phyloP scores from a whole-genome alignment of 108 stramenopile species.

The Aurantiochytrium sp. region DNA sequence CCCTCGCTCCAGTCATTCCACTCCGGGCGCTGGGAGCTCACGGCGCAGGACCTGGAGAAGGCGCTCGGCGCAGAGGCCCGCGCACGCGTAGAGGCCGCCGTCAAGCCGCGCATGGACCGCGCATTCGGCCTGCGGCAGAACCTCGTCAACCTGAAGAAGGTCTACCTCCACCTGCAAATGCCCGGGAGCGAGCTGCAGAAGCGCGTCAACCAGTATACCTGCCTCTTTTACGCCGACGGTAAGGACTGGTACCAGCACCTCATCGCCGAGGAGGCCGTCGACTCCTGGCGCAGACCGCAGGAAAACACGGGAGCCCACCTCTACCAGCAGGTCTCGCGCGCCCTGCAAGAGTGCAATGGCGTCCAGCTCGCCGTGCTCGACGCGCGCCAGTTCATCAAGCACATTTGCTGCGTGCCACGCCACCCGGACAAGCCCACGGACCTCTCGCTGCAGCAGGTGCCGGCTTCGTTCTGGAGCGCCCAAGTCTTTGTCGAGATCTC shows the following conservation, averaged over 20 bases:
- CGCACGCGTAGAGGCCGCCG: background rate
- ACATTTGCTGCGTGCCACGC: constrained; percentile 1
- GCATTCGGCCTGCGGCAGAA: background rate
- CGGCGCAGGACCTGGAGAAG: background rate
- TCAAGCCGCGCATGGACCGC: background rate
- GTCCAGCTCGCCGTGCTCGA: background rate
- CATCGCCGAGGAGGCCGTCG: background rate
- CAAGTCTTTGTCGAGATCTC: background rate
- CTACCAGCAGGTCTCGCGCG: background rate
- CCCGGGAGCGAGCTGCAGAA: background rate
- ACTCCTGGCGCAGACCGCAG: background rate
- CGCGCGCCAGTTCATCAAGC: background rate
- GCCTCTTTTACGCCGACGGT: background rate
- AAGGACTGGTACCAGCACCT: constrained; percentile 5
- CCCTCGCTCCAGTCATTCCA: background rate
- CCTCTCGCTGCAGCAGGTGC: background rate
- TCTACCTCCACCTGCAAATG: background rate
- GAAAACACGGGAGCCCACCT: background rate
- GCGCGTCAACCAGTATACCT: background rate
- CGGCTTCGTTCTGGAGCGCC: background rate
- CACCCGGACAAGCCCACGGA: background rate
- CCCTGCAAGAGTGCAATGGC: background rate
- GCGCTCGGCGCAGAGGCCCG: background rate
- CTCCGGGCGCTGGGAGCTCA: background rate
- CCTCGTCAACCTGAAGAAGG: background rate